Evolutionary conservation across 31 red algal species (phyloP).

Genomic region (Odonthalia washingtoniensis): DNA sequence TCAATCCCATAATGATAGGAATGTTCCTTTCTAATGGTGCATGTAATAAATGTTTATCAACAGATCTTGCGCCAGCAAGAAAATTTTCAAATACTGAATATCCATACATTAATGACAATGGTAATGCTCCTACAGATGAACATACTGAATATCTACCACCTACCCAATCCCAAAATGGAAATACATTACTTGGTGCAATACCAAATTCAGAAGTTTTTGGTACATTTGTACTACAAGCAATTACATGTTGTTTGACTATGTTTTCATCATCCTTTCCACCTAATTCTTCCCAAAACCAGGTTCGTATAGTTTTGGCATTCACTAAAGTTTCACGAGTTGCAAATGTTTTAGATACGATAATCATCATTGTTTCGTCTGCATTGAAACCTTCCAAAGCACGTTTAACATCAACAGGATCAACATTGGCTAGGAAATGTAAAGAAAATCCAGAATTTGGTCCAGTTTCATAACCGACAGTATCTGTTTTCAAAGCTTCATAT

Average conservation of each 20-base stretch:
- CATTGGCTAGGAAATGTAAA: slow-evolving; percentile 93
- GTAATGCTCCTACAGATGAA: slow-evolving; percentile 91
- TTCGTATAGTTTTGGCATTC: slow-evolving; percentile 89
- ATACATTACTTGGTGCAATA: slow-evolving; percentile 86
- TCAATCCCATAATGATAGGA: slow-evolving; percentile 91
- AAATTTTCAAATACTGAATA: slow-evolving; percentile 81
- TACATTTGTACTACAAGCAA: slow-evolving; percentile 90
- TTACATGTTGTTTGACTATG: slow-evolving; percentile 87
- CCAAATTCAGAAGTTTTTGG: slow-evolving; percentile 88
- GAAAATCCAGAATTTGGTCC: slow-evolving; percentile 61
- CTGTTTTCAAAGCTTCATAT: slow-evolving; percentile 92
- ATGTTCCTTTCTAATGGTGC: slow-evolving; percentile 82
- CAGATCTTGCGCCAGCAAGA: slow-evolving; percentile 75
- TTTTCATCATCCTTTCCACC: slow-evolving; percentile 51
- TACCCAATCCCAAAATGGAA: slow-evolving; percentile 99
- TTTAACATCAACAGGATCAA: slow-evolving; percentile 95
- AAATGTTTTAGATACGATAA: slow-evolving; percentile 95
- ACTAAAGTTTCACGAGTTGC: slow-evolving; percentile 93
- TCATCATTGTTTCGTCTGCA: slow-evolving; percentile 91
- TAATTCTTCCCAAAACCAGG: slow-evolving; percentile 88
- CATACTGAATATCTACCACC: slow-evolving; percentile 98
- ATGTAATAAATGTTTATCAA: slow-evolving; percentile 85
- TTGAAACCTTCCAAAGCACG: slow-evolving; percentile 74
- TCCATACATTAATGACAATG: slow-evolving; percentile 87
- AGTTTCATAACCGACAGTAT: slow-evolving; percentile 64